These are phyloP conservation scores for Curvularia eragrostidis DNA, from an alignment of 2,329 filamentous ascomycete genomes.

Conservation along the genomic window DNA sequence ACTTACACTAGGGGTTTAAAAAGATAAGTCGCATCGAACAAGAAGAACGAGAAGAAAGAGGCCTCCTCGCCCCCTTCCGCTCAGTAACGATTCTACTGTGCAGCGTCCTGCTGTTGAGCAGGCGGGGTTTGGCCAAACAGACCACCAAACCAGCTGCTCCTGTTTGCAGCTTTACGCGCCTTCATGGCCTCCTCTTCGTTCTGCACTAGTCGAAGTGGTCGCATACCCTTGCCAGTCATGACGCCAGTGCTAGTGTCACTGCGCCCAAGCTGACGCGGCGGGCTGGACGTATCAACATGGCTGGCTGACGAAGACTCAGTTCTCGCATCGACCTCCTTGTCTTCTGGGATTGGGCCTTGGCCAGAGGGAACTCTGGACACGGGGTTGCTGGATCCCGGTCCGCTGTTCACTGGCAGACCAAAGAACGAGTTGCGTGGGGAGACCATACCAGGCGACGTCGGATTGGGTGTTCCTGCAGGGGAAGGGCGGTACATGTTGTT, in stretches of 20 bases:
- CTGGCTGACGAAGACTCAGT: slow-evolving; percentile 33
- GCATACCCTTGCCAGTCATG: slow-evolving; percentile 71
- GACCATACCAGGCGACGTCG: slow-evolving; percentile 56
- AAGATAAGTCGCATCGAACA: neutral
- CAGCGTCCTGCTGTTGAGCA: slow-evolving; percentile 24
- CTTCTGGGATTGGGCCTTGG: slow-evolving; percentile 40
- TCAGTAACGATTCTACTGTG: slow-evolving; percentile 11
- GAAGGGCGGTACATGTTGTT: slow-evolving; percentile 85
- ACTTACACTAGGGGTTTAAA: slow-evolving; percentile 8
- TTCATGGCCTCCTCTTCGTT: slow-evolving; percentile 59
- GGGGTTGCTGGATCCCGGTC: slow-evolving; percentile 48
- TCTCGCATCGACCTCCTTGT: slow-evolving; percentile 39
- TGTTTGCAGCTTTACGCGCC: slow-evolving; percentile 54
- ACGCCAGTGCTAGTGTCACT: slow-evolving; percentile 45
- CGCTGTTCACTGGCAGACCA: slow-evolving; percentile 50
- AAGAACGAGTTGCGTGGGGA: slow-evolving; percentile 51
- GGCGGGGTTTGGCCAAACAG: slow-evolving; percentile 51
- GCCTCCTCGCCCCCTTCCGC: neutral
- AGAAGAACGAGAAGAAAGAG: neutral
- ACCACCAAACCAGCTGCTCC: slow-evolving; percentile 56
- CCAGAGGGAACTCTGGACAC: slow-evolving; percentile 49
- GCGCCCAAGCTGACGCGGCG: slow-evolving; percentile 65
- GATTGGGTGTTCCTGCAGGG: slow-evolving; percentile 46
- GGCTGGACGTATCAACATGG: slow-evolving; percentile 50
- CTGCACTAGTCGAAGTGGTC: slow-evolving; percentile 85